phyloP scores from a whole-genome alignment of 2,329 filamentous ascomycete genomes.

The Hypoxylon sp. region DNA sequence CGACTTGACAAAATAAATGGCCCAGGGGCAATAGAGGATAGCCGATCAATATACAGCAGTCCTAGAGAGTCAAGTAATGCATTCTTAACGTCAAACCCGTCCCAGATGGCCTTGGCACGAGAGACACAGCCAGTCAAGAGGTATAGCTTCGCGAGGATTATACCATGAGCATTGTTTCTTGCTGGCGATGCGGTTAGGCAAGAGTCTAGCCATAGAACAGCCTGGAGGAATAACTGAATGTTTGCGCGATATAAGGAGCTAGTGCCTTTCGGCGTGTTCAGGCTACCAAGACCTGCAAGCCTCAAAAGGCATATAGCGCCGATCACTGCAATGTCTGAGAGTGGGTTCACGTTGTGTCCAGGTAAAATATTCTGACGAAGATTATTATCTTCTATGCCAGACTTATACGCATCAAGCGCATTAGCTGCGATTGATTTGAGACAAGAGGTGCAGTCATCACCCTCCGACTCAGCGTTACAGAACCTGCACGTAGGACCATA shows the following conservation, averaged over 20 bases:
- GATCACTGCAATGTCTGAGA: conserved; percentile 48
- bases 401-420: conserved; percentile 46
- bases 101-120: conserved; percentile 65
- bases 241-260: conserved; percentile 48
- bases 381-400: conserved; percentile 37
- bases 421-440: conserved; percentile 42
- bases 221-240: conserved; percentile 61
- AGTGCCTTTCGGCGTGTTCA: conserved; percentile 10
- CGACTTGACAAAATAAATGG: conserved; percentile 52
- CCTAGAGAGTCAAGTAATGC: conserved; percentile 71
- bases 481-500: conserved; percentile 31
- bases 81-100: conserved; percentile 68
- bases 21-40: conserved; percentile 66
- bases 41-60: conserved; percentile 68
- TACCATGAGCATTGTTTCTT: conserved; percentile 62
- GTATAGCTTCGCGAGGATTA: conserved; percentile 68
- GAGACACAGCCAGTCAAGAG: conserved; percentile 65
- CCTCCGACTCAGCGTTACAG: conserved; percentile 25
- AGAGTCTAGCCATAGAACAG: conserved; percentile 64
- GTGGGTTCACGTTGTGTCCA: conserved; percentile 44
- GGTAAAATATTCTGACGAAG: conserved; percentile 31
- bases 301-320: conserved; percentile 52
- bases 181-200: conserved; percentile 61
- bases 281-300: conserved; percentile 41
- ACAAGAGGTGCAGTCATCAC: conserved; percentile 45